A percentile compares a stretch with the other conserved stretches of the same genome.
These are phyloP conservation scores for Coemansia sp. DNA, from an alignment of 192 early-diverging fungal genomes.

Conservation along the genomic window DNA sequence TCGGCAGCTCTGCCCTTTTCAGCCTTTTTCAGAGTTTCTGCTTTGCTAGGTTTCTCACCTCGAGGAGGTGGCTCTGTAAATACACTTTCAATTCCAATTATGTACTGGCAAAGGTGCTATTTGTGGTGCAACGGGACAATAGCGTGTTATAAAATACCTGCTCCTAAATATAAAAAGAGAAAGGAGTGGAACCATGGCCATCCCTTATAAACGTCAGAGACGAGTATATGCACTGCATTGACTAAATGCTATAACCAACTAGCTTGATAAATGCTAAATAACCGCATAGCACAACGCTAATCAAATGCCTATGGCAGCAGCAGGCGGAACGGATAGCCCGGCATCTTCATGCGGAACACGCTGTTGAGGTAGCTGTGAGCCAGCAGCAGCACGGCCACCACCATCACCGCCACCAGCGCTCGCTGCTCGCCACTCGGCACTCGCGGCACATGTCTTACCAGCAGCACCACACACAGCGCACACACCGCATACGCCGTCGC, in stretches of 20 bases:
- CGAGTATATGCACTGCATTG: no score
- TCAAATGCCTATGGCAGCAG: slow-evolving; percentile 25
- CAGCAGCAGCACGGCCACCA: slow-evolving; percentile 32
- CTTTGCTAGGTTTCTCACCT: neutral
- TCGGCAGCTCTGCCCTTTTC: neutral
- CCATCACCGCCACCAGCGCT: slow-evolving; percentile 41
- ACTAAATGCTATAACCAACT: no score
- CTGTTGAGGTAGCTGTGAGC: slow-evolving; percentile 53
- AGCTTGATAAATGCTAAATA: no score
- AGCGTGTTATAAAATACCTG: no score
- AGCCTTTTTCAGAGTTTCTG: neutral
- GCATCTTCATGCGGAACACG: slow-evolving; percentile 54
- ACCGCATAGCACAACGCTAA: neutral
- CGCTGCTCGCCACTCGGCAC: slow-evolving; percentile 40
- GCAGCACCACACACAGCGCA: slow-evolving; percentile 45
- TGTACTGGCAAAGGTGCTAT: neutral
- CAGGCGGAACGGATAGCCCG: slow-evolving; percentile 47
- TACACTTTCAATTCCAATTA: neutral
- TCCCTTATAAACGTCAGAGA: no score
- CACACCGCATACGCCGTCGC: slow-evolving; percentile 43
- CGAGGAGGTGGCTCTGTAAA: slow-evolving; percentile 5
- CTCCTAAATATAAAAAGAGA: no score
- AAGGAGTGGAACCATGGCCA: no score
- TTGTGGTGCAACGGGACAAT: no score
- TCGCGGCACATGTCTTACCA: slow-evolving; percentile 46